Evolutionary conservation across 116 monocot species (phyloP), one percentile per base, ranked within the genome.

Genomic region (Phalaenopsis hybrid): DNA sequence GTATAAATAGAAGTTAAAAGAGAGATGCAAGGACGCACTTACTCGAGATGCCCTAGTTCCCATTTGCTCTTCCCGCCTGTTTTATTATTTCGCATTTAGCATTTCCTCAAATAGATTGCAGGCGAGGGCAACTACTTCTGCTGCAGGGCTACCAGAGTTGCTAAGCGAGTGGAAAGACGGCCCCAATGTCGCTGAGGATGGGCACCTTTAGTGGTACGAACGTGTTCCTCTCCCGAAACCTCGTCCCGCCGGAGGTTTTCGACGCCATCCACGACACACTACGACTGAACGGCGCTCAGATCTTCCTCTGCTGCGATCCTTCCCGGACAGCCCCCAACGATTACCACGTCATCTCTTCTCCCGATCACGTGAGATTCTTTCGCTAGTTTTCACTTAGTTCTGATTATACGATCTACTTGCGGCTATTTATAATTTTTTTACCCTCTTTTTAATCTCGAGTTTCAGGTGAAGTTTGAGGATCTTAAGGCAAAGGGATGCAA

Each of bases 231-330:
- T 99, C 95, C 0, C 83, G 99, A 76, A 95, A 79, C 81, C 85
- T 99, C 31, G 95, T 95, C 10, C 78, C 99, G 7, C 93, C 92
- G 44, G 99, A 99, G 85, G 81, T 92, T 76, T 95, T 86, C 83
- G 95, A 95, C 85, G 89, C 99, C 76, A 83, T 99, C 46, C 90
- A 92, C 76, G 99, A 99, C 79, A 92, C 93, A 55, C 95, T 99
- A 83, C 87, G 84, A n/a, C 85, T 92, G 82, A 99, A 99, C 86
- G 99, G 95, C 77, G 95, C 95, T 67, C 81, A 85, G 10, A 88
- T 95, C 85, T 88, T 92, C 85, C 86, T 92, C 78, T 92, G 95
- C 87, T 90, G 86, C 86, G 95, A 99, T 76, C 93, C 92, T 74
- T 89, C 88, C 37, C 85, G 92, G 31, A 88, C 82, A 81, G 80